phyloP scores from a whole-genome alignment of 768 basidiomycete species.

The Panaeolus cyanescens region DNA sequence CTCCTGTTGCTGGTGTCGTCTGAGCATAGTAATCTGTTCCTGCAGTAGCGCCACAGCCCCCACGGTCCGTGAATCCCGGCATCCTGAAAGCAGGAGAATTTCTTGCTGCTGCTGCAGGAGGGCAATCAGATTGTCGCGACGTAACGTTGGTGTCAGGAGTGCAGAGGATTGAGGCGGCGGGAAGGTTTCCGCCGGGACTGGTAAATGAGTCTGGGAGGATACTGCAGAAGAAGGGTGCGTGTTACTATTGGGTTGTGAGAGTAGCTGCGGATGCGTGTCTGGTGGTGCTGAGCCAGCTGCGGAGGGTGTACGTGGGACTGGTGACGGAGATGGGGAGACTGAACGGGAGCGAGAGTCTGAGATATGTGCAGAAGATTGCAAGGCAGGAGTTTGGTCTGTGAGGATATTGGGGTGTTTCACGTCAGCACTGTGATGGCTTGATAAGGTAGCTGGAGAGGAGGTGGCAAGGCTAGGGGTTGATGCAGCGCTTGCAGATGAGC shows the following conservation, averaged over 20 bases:
- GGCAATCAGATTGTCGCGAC: not conserved
- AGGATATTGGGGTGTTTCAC: not conserved
- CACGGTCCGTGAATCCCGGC: conserved; percentile 1
- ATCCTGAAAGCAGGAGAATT: not conserved
- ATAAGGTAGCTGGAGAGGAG: not conserved
- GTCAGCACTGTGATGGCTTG: not conserved
- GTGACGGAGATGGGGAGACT: not conserved
- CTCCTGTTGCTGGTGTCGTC: not conserved
- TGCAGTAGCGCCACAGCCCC: not conserved
- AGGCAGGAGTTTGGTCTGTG: not conserved
- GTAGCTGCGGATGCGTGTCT: not conserved
- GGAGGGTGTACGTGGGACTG: not conserved
- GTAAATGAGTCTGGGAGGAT: not conserved
- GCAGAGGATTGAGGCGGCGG: not conserved
- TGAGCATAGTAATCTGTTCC: not conserved
- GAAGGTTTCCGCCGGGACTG: not conserved
- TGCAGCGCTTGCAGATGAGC: not conserved
- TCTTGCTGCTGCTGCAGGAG: not conserved
- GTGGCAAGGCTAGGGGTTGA: not conserved
- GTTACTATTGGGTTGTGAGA: not conserved
- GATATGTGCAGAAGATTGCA: not conserved
- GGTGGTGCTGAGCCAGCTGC: not conserved
- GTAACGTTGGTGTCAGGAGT: not conserved
- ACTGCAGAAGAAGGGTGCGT: not conserved
- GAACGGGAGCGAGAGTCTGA: not conserved